phyloP scores from a whole-genome alignment of 192 early-diverging fungal species.

The Paraglomus brasilianum region DNA sequence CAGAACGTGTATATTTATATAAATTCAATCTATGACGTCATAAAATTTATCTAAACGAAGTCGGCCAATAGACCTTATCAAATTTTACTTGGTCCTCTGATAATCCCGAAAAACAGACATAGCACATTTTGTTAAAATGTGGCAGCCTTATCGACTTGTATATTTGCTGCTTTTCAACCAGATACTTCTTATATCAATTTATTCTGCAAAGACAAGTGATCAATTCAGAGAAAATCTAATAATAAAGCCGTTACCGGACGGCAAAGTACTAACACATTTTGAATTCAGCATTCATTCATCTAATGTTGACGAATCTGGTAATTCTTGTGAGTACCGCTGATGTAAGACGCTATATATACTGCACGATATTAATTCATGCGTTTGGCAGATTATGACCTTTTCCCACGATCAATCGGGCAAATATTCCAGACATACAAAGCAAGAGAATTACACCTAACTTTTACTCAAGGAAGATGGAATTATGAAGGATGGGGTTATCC shows the following conservation, averaged over 20 bases:
- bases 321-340: neutral
- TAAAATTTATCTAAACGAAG: too few species aligned
- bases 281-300: conserved; percentile 57
- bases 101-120: too few species aligned
- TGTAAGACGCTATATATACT: neutral
- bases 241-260: conserved; percentile 71
- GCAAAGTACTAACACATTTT: conserved; percentile 81
- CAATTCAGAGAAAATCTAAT: conserved; percentile 67
- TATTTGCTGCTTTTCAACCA: too few species aligned
- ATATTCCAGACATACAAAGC: conserved; percentile 74
- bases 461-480: conserved; percentile 90
- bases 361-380: neutral
- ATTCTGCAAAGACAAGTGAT: too few species aligned
- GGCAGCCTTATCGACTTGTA: too few species aligned
- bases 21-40: neutral
- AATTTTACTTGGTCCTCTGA: too few species aligned
- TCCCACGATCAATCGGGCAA: conserved; percentile 83
- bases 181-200: too few species aligned
- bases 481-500: conserved; percentile 75
- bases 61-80: too few species aligned
- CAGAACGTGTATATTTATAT: neutral
- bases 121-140: too few species aligned
- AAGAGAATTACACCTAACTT: conserved; percentile 78
- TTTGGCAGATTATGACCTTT: conserved; percentile 62
- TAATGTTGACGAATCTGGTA: conserved; percentile 4